Evolutionary conservation across 2,329 filamentous ascomycete genomes (phyloP).

Genomic region (Macrophomina phaseolina): DNA sequence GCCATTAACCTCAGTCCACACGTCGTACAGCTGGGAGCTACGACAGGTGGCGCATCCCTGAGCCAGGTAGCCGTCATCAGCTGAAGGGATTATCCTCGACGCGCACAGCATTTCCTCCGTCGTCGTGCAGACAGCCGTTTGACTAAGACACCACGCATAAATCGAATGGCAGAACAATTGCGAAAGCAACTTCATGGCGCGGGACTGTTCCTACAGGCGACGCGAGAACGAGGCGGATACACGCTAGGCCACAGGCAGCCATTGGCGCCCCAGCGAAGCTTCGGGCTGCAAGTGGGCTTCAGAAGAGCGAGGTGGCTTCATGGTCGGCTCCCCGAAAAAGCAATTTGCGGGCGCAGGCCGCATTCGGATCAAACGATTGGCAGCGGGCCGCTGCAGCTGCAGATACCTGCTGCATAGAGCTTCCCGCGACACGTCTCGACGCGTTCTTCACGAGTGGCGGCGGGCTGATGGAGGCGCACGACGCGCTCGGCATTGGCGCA

Average conservation of each 20-base stretch:
- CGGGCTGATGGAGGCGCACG: too few relatives aligned
- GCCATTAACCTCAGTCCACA: not conserved
- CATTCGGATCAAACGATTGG: not conserved
- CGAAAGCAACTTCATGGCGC: not conserved
- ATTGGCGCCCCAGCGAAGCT: conserved; percentile 4
- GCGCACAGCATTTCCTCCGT: not conserved
- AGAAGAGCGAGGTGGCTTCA: not conserved
- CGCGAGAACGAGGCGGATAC: not conserved
- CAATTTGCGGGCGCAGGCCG: conserved; percentile 8
- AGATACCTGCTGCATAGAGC: not conserved
- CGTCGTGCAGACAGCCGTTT: conserved; percentile 17
- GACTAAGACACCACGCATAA: conserved; percentile 23
- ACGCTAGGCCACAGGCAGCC: not conserved
- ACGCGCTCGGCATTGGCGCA: not conserved
- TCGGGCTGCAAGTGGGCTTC: not conserved
- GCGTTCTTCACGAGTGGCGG: too few relatives aligned
- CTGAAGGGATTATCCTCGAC: conserved; percentile 21
- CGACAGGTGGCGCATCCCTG: conserved; percentile 1
- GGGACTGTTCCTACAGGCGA: not conserved
- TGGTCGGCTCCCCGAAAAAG: conserved; percentile 15
- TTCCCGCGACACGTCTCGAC: too few relatives aligned
- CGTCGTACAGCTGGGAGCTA: not conserved
- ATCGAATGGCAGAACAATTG: not conserved
- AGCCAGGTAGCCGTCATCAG: conserved; percentile 8
- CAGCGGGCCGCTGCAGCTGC: conserved; percentile 9